phyloP scores from a whole-genome alignment of 768 basidiomycete species.

The Pleurotus pulmonarius region DNA sequence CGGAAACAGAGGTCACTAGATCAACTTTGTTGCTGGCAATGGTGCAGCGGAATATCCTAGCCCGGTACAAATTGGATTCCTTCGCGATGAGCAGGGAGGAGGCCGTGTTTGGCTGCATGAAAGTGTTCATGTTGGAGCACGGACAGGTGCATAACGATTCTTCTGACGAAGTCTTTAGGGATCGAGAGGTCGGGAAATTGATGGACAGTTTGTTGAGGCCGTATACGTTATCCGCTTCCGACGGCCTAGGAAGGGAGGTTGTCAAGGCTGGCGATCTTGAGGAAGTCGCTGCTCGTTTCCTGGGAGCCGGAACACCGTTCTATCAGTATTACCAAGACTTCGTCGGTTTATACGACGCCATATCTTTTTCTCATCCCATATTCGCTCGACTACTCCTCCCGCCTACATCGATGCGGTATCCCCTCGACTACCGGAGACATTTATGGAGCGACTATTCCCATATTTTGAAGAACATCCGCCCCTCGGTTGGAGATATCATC shows the following conservation, averaged over 20 bases:
- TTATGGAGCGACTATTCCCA: conserved; percentile 81
- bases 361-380: conserved; percentile 78
- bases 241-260: not conserved
- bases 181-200: conserved; percentile 51
- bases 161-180: conserved; percentile 76
- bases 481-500: conserved; percentile 47
- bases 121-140: conserved; percentile 94
- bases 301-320: conserved; percentile 74
- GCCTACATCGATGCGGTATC: conserved; percentile 72
- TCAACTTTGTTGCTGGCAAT: conserved; percentile 62
- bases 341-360: conserved; percentile 83
- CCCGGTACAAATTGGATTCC: conserved; percentile 32
- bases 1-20: conserved; percentile 74
- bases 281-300: conserved; percentile 48
- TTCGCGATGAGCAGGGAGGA: conserved; percentile 52
- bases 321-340: conserved; percentile 94
- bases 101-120: conserved; percentile 78
- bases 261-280: conserved; percentile 39
- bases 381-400: conserved; percentile 78
- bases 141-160: conserved; percentile 54
- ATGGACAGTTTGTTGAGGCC: conserved; percentile 61
- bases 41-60: conserved; percentile 42
- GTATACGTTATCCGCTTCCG: conserved; percentile 34
- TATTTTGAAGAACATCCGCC: conserved; percentile 56
- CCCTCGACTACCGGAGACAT: conserved; percentile 78